Conservation (phyloP, 495 filamentous ascomycete genomes). For the Acidomyces sp. region DNA sequence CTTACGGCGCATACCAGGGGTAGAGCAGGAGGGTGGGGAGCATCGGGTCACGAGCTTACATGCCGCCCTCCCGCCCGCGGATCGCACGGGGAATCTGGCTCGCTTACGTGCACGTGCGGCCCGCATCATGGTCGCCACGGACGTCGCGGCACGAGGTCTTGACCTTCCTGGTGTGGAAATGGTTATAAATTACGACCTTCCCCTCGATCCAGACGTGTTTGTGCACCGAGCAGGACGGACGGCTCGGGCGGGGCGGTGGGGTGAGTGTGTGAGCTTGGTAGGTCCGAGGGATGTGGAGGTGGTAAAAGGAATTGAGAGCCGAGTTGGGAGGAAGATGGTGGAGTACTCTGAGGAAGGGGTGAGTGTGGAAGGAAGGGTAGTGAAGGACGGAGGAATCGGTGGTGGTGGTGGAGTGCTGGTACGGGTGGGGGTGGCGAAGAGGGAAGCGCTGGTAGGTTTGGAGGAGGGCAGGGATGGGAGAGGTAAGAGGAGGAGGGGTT, state of each 20-base stretch:
- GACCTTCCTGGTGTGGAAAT: constrained; percentile 87
- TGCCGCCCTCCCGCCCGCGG: constrained; percentile 65
- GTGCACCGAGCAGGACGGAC: constrained; percentile 94
- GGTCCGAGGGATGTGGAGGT: constrained; percentile 85
- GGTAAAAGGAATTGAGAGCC: constrained; percentile 71
- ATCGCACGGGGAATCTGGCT: constrained; percentile 73
- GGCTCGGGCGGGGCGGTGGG: constrained; percentile 71
- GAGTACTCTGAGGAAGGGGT: constrained; percentile 79
- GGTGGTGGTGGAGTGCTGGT: too few species aligned
- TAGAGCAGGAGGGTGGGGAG: too few species aligned
- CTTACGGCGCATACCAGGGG: constrained; percentile 65
- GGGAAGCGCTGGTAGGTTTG: constrained; percentile 75
- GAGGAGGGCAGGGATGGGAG: constrained; percentile 81
- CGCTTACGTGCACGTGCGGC: constrained; percentile 87
- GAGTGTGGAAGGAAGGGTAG: constrained; percentile 73
- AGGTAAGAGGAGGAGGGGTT: constrained; percentile 55
- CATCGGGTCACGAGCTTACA: constrained; percentile 88
- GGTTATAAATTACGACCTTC: constrained; percentile 91
- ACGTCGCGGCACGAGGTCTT: constrained; percentile 89
- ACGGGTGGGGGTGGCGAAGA: constrained; percentile 79
- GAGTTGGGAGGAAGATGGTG: constrained; percentile 69
- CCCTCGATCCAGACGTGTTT: constrained; percentile 91
- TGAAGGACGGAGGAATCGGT: too few species aligned
- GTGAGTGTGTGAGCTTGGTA: constrained; percentile 75
- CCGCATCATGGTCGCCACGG: constrained; percentile 82